Evolutionary conservation across 169 alveolate genomes (phyloP).

Genomic region (Babesia ovata): DNA sequence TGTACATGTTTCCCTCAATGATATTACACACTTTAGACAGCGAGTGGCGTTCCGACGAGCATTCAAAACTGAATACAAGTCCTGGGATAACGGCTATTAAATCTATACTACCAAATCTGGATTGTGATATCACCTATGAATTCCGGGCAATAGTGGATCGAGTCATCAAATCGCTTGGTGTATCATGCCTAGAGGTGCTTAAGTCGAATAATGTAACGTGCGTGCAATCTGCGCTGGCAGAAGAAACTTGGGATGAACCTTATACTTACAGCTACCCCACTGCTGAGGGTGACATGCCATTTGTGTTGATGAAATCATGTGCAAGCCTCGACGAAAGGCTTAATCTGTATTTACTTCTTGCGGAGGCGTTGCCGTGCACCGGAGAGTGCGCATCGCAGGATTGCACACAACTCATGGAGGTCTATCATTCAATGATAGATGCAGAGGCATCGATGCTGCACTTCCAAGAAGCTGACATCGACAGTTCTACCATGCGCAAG

Average conservation of each 20-base stretch:
- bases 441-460: constrained; percentile 22
- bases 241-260: constrained; percentile 29
- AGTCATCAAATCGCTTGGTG: not conserved
- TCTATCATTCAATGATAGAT: constrained; percentile 29
- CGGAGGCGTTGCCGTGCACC: constrained; percentile 7
- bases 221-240: constrained; percentile 12
- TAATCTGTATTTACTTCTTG: constrained; percentile 7
- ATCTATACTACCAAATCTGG: not conserved
- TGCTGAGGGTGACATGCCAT: constrained; percentile 3
- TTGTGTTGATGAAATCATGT: constrained; percentile 13
- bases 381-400: constrained; percentile 11
- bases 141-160: constrained; percentile 1
- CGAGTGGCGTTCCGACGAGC: constrained; percentile 1
- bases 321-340: constrained; percentile 20
- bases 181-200: constrained; percentile 27
- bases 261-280: not conserved
- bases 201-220: constrained; percentile 8
- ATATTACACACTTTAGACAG: not conserved
- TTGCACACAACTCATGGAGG: constrained; percentile 14
- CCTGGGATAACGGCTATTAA: not conserved
- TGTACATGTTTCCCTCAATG: constrained; percentile 2
- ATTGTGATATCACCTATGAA: not conserved
- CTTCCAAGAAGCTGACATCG: constrained; percentile 1
- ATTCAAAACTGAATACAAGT: too few species aligned
- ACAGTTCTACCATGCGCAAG: not conserved